Conservation (phyloP, 306 rosid genomes). For the Glycine soja region DNA sequence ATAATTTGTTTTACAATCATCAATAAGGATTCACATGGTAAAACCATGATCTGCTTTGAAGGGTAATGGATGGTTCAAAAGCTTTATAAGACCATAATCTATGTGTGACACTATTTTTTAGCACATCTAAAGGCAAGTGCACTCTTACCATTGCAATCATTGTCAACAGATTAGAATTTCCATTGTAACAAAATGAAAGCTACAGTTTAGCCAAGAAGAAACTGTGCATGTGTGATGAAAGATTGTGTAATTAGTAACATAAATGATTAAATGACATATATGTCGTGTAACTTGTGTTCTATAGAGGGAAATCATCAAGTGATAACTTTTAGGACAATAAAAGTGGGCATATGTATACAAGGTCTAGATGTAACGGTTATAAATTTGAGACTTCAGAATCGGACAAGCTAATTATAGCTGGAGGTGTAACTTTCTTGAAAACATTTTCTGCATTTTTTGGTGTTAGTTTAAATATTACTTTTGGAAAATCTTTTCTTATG, state of each 20-base stretch:
- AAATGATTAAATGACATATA: too few relatives aligned
- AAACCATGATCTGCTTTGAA: background rate
- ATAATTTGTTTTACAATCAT: background rate
- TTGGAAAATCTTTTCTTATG: too few relatives aligned
- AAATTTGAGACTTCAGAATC: too few relatives aligned
- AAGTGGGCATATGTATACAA: too few relatives aligned
- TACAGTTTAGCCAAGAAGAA: background rate
- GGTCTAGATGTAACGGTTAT: too few relatives aligned
- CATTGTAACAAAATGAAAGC: background rate
- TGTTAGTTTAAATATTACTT: background rate
- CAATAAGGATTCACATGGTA: constrained; percentile 11
- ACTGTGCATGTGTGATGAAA: background rate
- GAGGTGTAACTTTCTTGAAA: too few relatives aligned
- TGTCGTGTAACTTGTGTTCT: too few relatives aligned
- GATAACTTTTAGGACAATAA: too few relatives aligned
- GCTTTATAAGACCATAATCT: background rate
- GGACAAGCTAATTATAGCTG: too few relatives aligned
- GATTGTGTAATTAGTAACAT: too few relatives aligned
- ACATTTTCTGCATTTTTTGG: too few relatives aligned
- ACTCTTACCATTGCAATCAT: background rate
- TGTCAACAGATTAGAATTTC: background rate
- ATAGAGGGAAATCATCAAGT: too few relatives aligned
- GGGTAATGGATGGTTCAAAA: background rate
- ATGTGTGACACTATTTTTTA: background rate
- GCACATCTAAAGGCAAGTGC: background rate